Percentiles rank a stretch among this genome's conserved stretches.
Evolutionary conservation across 495 filamentous ascomycete genomes (phyloP).

Genomic region (Aspergillus avenaceus): DNA sequence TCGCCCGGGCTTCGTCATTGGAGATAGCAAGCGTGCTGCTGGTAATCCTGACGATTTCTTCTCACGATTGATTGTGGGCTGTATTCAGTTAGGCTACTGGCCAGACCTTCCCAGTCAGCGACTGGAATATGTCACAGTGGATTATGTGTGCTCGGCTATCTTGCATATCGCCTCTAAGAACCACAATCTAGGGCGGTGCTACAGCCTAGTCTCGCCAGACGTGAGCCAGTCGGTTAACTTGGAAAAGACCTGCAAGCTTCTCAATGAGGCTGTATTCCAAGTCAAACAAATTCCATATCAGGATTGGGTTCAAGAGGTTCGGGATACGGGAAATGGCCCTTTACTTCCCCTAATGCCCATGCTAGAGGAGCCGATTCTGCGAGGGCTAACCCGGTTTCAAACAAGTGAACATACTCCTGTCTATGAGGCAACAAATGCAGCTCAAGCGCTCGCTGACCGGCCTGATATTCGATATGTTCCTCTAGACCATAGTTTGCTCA

Average conservation of each 20-base stretch:
- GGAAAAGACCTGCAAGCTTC: constrained; percentile 3
- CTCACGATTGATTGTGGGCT: constrained; percentile 15
- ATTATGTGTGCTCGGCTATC: constrained; percentile 14
- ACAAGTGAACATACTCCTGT: constrained; percentile 1
- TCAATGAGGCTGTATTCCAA: constrained; percentile 8
- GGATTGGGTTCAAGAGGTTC: constrained; percentile 9
- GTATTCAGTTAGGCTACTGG: constrained; percentile 12
- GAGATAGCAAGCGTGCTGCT: constrained; percentile 7
- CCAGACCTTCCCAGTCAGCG: constrained; percentile 12
- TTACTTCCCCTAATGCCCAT: constrained; percentile 7
- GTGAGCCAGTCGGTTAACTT: constrained; percentile 1
- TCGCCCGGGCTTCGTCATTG: constrained; percentile 20
- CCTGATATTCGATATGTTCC: constrained; percentile 1
- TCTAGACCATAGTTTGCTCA: not conserved
- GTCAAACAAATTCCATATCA: constrained; percentile 6
- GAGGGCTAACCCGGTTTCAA: constrained; percentile 3
- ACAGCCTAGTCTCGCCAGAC: constrained; percentile 4
- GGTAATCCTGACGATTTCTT: constrained; percentile 23
- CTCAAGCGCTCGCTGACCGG: not conserved
- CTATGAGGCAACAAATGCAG: constrained; percentile 1
- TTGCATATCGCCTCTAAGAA: constrained; percentile 14
- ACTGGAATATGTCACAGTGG: constrained; percentile 14
- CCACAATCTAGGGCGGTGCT: constrained; percentile 8
- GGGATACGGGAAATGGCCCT: not conserved
- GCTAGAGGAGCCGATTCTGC: constrained; percentile 9